Evolutionary conservation across 805 yeast genomes (phyloP), one percentile per base, ranked within the genome.

Genomic region (Huiozyma sinensis): DNA sequence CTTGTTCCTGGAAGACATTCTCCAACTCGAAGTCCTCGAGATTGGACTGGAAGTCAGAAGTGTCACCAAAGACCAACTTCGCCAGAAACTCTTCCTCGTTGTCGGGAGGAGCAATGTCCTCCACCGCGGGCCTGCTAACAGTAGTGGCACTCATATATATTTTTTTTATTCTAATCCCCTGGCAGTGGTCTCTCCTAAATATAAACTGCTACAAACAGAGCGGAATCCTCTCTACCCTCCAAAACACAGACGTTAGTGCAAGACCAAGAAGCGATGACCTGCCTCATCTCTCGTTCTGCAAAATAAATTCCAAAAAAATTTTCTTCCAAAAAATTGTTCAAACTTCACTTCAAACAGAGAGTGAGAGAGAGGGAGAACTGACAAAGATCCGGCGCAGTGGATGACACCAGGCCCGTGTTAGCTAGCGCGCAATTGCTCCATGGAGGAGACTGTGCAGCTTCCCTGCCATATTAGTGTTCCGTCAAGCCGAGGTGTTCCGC

Each of bases 61-160:
- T 49, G 59, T 92, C 97, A 11, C 98, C 97, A 65, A 92, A 89
- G 4, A 92, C 95, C 10, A 86, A 70, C 60, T 76, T 83, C 50
- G 89, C 95, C 41, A 92, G 72, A 44, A 67, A 73, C 37, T 80
- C 53, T 63, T 92, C 98, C 60, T 87, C 96, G 42, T 76, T 81
- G 60, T 85, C 94, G 53, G 92, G 90, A 31, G 82, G 83, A 11
- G 87, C 83, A 1, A 60, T 44, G 4, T 49, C 47, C 24, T 39
- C 17, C 3, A n/a, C 29, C 33, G 33, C n/a, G 9, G 38, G 34
- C 33, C 13, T 38, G 12, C 36, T 42, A 33, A 37, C 38, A 12
- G 7, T 31, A 8, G n/a, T 31, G 9, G n/a, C n/a, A 8, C 33
- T 31, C 33, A 11, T 8, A 10, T 30, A 30, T n/a, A 3, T 4